Evolutionary conservation across 495 filamentous ascomycete genomes (phyloP), one percentile per base, ranked within the genome.

Genomic region (Bombardia bombarda): DNA sequence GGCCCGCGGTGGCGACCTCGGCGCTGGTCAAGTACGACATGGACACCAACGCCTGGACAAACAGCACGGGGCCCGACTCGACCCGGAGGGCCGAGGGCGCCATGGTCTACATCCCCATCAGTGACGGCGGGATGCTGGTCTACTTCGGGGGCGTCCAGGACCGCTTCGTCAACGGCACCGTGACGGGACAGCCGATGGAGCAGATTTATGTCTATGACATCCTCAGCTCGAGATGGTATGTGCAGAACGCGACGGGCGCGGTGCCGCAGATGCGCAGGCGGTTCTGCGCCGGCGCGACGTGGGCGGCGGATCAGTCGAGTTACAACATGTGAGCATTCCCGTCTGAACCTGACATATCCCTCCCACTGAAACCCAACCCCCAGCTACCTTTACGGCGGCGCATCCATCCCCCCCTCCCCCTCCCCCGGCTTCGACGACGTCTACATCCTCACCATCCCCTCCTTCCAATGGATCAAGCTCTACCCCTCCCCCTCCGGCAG

Each of bases 381-480:
- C n/a, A 55, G 49, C 6, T 56, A 56, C 33, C 36, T 56, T 18
- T 56, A 56, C 40, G 53, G 53, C 10, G 50, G 53, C 4, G n/a
- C n/a, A n/a, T 35, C 50, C 12, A 46, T 42, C 1, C 47, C 53
- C 33, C 35, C 35, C 1, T 40, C 53, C 4, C 19, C 37, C 16
- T 44, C 46, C 7, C 26, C 47, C 1, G 53, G 53, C 3, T 56
- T 36, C 23, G 53, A 56, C 40, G 53, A 56, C 25, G 35, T 56
- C 18, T 53, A 56, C 43, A 38, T 56, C 33, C 40, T 56, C 13
- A 44, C 53, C 0, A 56, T 56, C 23, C 53, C 50, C 3, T 34
- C 42, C 19, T 56, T 56, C 40, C 42, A 50, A 28, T 56, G 53
- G 53, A 54, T 54, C 42, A 26, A 47, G 13, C n/a, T n/a, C n/a